Evolutionary conservation across 768 basidiomycete species (phyloP).

Genomic region (Leucocoprinus birnbaumii): DNA sequence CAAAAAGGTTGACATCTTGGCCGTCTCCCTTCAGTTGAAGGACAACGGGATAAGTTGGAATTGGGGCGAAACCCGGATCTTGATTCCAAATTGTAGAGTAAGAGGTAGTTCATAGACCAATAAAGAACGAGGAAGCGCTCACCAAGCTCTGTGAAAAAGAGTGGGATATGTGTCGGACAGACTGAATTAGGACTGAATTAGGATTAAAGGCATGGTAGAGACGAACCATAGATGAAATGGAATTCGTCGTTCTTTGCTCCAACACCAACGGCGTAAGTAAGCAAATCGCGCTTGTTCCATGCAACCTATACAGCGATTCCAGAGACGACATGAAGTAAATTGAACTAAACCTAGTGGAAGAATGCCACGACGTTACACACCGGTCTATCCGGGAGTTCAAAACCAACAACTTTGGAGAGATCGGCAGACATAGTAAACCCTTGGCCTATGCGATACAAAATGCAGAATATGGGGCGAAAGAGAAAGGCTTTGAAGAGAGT

Average conservation of each 20-base stretch:
- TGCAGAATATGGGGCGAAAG: no score
- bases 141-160: constrained; percentile 47
- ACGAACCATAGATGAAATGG: constrained; percentile 67
- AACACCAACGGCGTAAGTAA: constrained; percentile 77
- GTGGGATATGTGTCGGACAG: no score
- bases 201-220: not conserved
- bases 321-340: not conserved
- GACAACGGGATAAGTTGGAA: constrained; percentile 87
- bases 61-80: constrained; percentile 56
- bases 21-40: constrained; percentile 67
- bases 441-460: no score
- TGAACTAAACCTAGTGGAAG: not conserved
- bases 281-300: constrained; percentile 83
- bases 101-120: not conserved
- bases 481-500: no score
- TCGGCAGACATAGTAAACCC: constrained; percentile 34
- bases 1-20: constrained; percentile 70
- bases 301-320: constrained; percentile 47
- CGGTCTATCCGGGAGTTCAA: constrained; percentile 45
- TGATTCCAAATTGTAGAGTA: no score
- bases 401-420: constrained; percentile 66
- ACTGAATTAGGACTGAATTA: not conserved
- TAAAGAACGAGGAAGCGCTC: constrained; percentile 14
- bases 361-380: constrained; percentile 34
- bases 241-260: constrained; percentile 78